Percentiles rank a stretch among this genome's conserved stretches.
Evolutionary conservation across 2,329 filamentous ascomycete species (phyloP).

Genomic region (Ceratocystis papillata): DNA sequence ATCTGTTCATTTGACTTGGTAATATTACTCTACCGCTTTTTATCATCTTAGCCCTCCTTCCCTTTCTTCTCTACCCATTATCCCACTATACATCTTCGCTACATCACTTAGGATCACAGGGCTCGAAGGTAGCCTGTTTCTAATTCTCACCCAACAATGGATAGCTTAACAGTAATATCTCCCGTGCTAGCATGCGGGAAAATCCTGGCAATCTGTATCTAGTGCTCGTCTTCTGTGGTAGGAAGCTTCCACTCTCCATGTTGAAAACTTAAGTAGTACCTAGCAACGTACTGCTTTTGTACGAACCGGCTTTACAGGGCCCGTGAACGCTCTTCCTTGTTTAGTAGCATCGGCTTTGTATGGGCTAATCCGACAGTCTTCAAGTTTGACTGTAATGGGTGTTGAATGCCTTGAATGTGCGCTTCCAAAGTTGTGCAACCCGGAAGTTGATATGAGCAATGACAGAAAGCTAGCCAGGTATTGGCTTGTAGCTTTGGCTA

Average conservation of each 20-base stretch:
- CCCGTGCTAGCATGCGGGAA: conserved; percentile 48
- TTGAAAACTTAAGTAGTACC: neutral
- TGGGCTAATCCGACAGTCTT: conserved; percentile 54
- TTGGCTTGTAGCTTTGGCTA: conserved; percentile 45
- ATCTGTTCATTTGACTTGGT: neutral
- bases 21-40: neutral
- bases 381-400: conserved; percentile 49
- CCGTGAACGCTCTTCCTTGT: conserved; percentile 50
- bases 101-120: neutral
- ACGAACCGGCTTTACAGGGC: conserved; percentile 59
- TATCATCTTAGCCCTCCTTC: neutral
- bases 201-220: conserved; percentile 45
- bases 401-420: conserved; percentile 55
- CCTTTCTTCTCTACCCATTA: neutral
- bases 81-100: neutral
- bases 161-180: conserved; percentile 58
- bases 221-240: conserved; percentile 49
- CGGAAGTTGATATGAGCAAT: conserved; percentile 36
- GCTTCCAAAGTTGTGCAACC: conserved; percentile 31
- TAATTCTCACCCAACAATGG: conserved; percentile 64
- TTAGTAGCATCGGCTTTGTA: conserved; percentile 51
- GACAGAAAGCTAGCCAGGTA: conserved; percentile 45
- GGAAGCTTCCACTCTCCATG: neutral
- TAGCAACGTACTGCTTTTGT: neutral
- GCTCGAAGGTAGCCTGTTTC: conserved; percentile 56